Percentiles rank a stretch among this genome's conserved stretches.
phyloP scores from a whole-genome alignment of 805 yeast species.

The Pichia paraexigua region DNA sequence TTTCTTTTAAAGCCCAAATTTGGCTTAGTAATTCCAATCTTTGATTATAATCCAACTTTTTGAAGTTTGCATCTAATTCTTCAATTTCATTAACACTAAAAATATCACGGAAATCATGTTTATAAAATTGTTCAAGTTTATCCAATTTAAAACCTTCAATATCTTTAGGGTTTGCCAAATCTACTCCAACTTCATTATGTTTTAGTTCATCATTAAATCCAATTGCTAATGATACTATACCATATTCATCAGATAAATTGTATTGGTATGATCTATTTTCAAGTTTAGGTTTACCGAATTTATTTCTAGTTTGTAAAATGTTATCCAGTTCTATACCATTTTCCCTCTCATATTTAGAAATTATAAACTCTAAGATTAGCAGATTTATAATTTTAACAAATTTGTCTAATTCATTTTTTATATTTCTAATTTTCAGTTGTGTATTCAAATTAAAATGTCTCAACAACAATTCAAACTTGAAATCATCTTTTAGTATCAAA shows the following conservation, averaged over 20 bases:
- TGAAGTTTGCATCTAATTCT: constrained; percentile 20
- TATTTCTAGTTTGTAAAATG: background rate
- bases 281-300: constrained; percentile 52
- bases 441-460: constrained; percentile 22
- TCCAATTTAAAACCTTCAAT: constrained; percentile 16
- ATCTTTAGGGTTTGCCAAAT: constrained; percentile 35
- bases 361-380: constrained; percentile 37
- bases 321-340: constrained; percentile 26
- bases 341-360: constrained; percentile 26
- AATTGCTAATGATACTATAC: constrained; percentile 39
- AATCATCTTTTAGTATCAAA: constrained; percentile 12
- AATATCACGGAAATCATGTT: constrained; percentile 21
- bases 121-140: constrained; percentile 17
- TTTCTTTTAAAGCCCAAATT: constrained; percentile 76
- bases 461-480: constrained; percentile 11
- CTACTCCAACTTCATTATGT: constrained; percentile 35
- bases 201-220: constrained; percentile 16
- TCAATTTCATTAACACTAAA: constrained; percentile 22
- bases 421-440: constrained; percentile 35
- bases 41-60: constrained; percentile 1
- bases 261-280: constrained; percentile 31
- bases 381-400: constrained; percentile 35
- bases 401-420: constrained; percentile 30
- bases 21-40: constrained; percentile 36
- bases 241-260: constrained; percentile 55